Evolutionary conservation across 169 alveolate genomes (phyloP).

Genomic region (Neospora caninum): DNA sequence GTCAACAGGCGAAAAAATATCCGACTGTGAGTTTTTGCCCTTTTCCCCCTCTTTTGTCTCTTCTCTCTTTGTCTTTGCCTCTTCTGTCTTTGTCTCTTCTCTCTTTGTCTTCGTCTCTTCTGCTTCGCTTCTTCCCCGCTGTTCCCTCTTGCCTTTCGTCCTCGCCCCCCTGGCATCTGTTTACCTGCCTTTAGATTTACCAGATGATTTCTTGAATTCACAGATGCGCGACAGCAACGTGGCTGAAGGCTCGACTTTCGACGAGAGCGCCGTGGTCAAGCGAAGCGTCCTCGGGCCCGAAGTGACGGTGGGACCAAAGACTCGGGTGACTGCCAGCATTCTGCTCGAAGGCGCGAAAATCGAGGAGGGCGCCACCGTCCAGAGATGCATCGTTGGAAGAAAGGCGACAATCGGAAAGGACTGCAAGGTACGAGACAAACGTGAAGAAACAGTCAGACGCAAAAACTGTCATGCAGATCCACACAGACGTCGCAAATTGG

Average conservation of each 20-base stretch:
- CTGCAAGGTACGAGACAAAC: slow-evolving; percentile 59
- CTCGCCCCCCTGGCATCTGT: neutral
- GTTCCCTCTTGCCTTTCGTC: neutral
- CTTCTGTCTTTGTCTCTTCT: neutral
- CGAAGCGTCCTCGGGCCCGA: slow-evolving; percentile 56
- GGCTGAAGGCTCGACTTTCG: slow-evolving; percentile 61
- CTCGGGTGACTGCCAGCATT: slow-evolving; percentile 57
- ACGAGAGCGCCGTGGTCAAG: slow-evolving; percentile 59
- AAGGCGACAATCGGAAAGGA: slow-evolving; percentile 54
- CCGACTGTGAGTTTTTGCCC: slow-evolving; percentile 50
- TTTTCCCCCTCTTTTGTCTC: neutral
- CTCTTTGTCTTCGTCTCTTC: neutral
- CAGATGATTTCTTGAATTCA: neutral
- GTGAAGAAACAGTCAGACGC: neutral
- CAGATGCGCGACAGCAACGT: slow-evolving; percentile 68
- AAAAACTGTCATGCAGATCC: no score
- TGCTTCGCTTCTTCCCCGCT: neutral
- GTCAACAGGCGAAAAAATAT: slow-evolving; percentile 51
- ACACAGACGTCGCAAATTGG: no score
- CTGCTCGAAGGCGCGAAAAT: slow-evolving; percentile 56
- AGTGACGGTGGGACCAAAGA: slow-evolving; percentile 42
- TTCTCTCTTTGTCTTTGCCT: neutral
- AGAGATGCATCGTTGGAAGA: slow-evolving; percentile 48
- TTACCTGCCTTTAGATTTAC: neutral
- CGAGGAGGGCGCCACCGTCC: slow-evolving; percentile 52